A percentile compares a stretch with the other conserved stretches of the same genome.
Conservation (phyloP, 768 basidiomycete species). For the Crepidotus variabilis region DNA sequence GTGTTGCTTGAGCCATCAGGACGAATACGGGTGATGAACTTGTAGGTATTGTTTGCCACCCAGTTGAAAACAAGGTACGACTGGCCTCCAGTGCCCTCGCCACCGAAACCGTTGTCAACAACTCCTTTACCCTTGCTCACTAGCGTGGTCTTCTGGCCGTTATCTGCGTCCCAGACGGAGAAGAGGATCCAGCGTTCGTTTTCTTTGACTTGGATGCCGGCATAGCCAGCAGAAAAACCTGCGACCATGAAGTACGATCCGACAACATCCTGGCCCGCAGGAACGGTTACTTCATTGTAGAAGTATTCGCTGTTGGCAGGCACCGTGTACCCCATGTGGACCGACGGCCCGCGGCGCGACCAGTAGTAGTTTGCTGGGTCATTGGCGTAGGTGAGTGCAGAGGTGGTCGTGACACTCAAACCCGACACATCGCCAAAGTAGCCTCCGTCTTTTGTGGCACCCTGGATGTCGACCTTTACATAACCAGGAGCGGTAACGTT, state of each 20-base stretch:
- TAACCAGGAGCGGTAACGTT: conserved; percentile 11
- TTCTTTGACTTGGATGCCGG: conserved; percentile 13
- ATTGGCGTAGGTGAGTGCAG: conserved; percentile 11
- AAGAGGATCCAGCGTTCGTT: conserved; percentile 10
- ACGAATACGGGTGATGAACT: conserved; percentile 15
- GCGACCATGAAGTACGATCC: conserved; percentile 15
- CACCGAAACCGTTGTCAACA: conserved; percentile 10
- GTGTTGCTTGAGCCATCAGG: conserved; percentile 13
- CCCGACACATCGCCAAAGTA: conserved; percentile 14
- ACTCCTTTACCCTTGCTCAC: conserved; percentile 15
- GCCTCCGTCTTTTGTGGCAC: conserved; percentile 10
- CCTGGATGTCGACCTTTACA: conserved; percentile 14
- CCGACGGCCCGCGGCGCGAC: conserved; percentile 15
- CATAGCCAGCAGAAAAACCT: conserved; percentile 10
- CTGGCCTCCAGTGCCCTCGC: conserved; percentile 12
- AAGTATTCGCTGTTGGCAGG: conserved; percentile 12
- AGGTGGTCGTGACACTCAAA: conserved; percentile 11
- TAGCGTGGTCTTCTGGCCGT: conserved; percentile 14
- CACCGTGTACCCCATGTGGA: conserved; percentile 11
- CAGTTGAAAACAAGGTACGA: conserved; percentile 11
- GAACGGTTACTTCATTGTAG: conserved; percentile 16
- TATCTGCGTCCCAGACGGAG: conserved; percentile 14
- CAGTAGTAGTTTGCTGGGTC: conserved; percentile 14
- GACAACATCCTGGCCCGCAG: conserved; percentile 10
- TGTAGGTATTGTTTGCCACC: conserved; percentile 14